Conservation (phyloP, 1,284 basidiomycete genomes). For the Schizophyllum commune region DNA sequence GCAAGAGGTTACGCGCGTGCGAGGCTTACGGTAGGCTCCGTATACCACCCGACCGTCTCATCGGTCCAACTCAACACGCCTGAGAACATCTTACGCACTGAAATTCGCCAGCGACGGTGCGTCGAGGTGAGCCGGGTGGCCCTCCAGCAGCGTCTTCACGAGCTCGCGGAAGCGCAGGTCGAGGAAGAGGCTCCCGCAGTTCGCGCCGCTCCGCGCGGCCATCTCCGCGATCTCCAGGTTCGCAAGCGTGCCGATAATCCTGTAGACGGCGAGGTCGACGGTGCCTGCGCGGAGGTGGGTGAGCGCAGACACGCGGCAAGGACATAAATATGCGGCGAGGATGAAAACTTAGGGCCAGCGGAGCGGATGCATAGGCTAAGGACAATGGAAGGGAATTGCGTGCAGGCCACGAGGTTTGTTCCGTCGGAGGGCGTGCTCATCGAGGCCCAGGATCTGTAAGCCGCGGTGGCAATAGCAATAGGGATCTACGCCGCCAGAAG, state of each 20-base stretch:
- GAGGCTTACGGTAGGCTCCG: too few species aligned
- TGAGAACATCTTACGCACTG: slow-evolving; percentile 28
- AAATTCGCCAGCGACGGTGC: slow-evolving; percentile 72
- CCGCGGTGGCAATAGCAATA: too few species aligned
- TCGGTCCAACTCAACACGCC: background rate
- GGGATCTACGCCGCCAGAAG: too few species aligned
- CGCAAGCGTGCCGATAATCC: slow-evolving; percentile 67
- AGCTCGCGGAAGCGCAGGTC: slow-evolving; percentile 76
- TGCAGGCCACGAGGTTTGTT: too few species aligned
- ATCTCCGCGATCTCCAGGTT: slow-evolving; percentile 80
- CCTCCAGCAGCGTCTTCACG: slow-evolving; percentile 52
- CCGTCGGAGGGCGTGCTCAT: too few species aligned
- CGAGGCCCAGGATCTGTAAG: too few species aligned
- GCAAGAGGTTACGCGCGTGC: slow-evolving; percentile 5
- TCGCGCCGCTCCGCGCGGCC: slow-evolving; percentile 73
- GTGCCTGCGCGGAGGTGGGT: slow-evolving; percentile 5
- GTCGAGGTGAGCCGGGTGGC: slow-evolving; percentile 76
- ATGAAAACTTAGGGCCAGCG: too few species aligned
- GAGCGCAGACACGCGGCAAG: background rate
- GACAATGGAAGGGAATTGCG: too few species aligned
- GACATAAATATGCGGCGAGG: too few species aligned
- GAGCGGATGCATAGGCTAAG: too few species aligned
- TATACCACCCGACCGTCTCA: too few species aligned
- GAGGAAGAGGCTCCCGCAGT: slow-evolving; percentile 76
- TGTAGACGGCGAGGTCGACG: slow-evolving; percentile 66